phyloP scores from a whole-genome alignment of 768 basidiomycete genomes.

The Cantharellus cinnabarinus region DNA sequence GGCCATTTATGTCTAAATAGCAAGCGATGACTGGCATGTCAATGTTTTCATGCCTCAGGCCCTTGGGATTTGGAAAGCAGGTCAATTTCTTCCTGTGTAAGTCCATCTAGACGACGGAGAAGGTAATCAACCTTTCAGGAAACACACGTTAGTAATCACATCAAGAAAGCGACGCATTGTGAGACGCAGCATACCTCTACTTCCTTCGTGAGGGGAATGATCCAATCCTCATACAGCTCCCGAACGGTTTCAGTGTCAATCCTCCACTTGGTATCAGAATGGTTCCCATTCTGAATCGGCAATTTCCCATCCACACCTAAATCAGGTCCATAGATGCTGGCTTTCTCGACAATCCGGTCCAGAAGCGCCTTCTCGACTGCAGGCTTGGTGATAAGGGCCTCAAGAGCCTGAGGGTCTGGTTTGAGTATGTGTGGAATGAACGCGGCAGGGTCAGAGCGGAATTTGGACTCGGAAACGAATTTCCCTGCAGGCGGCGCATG shows the following conservation, averaged over 20 bases:
- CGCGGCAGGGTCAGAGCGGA: constrained; percentile 59
- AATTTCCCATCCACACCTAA: constrained; percentile 45
- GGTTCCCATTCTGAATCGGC: constrained; percentile 7
- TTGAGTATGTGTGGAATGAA: constrained; percentile 84
- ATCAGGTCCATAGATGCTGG: constrained; percentile 55
- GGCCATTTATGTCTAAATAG: too few species aligned
- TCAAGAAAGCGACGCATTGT: background rate
- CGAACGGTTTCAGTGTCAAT: constrained; percentile 89
- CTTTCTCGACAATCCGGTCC: constrained; percentile 68
- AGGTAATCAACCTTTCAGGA: constrained; percentile 74
- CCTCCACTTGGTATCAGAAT: constrained; percentile 24
- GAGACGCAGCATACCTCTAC: constrained; percentile 53
- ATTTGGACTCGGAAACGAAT: constrained; percentile 98
- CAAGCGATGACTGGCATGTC: too few species aligned
- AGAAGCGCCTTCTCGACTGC: constrained; percentile 81
- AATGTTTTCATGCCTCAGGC: too few species aligned
- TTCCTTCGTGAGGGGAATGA: constrained; percentile 94
- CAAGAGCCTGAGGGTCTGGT: constrained; percentile 58
- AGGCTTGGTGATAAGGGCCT: constrained; percentile 86
- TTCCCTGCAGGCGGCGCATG: constrained; percentile 39
- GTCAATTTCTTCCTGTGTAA: constrained; percentile 57
- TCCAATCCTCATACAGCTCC: constrained; percentile 80
- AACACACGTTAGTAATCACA: background rate
- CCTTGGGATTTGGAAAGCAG: constrained; percentile 15
- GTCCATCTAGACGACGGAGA: constrained; percentile 68